These are phyloP conservation scores for Torulaspora delbrueckii DNA, from an alignment of 805 yeast genomes.

Conservation along the genomic window DNA sequence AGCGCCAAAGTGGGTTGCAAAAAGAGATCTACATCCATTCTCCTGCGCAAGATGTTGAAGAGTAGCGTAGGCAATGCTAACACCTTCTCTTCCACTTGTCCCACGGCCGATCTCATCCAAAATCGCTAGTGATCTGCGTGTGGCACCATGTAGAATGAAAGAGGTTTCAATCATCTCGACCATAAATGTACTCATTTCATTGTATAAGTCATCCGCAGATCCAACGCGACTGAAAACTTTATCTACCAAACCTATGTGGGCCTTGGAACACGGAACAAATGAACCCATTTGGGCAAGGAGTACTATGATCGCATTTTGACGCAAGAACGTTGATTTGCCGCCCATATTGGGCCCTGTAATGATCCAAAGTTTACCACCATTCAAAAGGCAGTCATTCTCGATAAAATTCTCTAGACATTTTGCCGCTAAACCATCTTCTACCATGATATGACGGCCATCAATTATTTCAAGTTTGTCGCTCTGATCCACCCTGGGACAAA, in stretches of 20 bases:
- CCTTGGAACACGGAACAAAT: conserved; percentile 61
- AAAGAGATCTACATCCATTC: conserved; percentile 67
- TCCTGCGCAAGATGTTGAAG: conserved; percentile 48
- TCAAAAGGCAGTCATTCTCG: conserved; percentile 32
- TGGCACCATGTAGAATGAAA: conserved; percentile 59
- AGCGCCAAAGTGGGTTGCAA: conserved; percentile 81
- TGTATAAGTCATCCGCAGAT: conserved; percentile 75
- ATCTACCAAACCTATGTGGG: conserved; percentile 69
- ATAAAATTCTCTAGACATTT: conserved; percentile 38
- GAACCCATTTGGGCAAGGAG: conserved; percentile 73
- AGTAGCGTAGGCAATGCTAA: conserved; percentile 78
- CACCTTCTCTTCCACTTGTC: conserved; percentile 78
- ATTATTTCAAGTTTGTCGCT: conserved; percentile 45
- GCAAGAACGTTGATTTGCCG: conserved; percentile 70
- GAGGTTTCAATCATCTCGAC: conserved; percentile 87
- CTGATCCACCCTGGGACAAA: conserved; percentile 57
- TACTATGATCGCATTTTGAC: conserved; percentile 66
- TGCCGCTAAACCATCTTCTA: conserved; percentile 62
- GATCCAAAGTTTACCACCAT: conserved; percentile 42
- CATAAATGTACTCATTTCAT: conserved; percentile 87
- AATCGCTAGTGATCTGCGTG: conserved; percentile 63
- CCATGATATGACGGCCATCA: conserved; percentile 81
- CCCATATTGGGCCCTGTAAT: conserved; percentile 93
- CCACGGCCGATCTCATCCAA: conserved; percentile 90
- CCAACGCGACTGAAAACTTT: conserved; percentile 75